These are phyloP conservation scores for Lactifluus piperatus DNA, from an alignment of 768 basidiomycete species.

Conservation along the genomic window DNA sequence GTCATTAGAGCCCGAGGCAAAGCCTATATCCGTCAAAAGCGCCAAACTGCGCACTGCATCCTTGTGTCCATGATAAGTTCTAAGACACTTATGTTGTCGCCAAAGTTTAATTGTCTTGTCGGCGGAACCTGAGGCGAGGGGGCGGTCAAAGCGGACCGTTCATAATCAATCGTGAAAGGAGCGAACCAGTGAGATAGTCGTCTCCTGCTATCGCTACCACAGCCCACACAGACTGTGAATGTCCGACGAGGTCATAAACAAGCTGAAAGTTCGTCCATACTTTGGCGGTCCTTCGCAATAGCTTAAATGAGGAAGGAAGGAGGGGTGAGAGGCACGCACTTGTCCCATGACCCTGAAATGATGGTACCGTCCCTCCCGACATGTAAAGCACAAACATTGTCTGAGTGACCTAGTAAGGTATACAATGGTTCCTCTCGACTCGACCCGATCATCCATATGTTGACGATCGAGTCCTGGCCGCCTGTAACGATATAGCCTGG, in stretches of 20 bases:
- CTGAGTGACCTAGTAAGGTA: constrained; percentile 79
- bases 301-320: background rate
- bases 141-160: background rate
- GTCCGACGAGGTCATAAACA: constrained; percentile 69
- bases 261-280: constrained; percentile 81
- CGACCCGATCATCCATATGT: constrained; percentile 61
- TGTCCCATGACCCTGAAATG: constrained; percentile 96
- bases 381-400: constrained; percentile 84
- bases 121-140: constrained; percentile 58
- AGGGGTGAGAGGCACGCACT: constrained; percentile 39
- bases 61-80: constrained; percentile 77
- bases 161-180: background rate
- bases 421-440: constrained; percentile 67
- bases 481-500: constrained; percentile 73
- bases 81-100: constrained; percentile 63
- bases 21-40: constrained; percentile 76
- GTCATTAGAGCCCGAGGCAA: constrained; percentile 94
- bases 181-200: constrained; percentile 71
- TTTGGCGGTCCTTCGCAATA: constrained; percentile 68
- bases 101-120: constrained; percentile 92
- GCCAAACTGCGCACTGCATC: constrained; percentile 88
- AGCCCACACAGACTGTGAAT: constrained; percentile 91
- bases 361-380: constrained; percentile 62
- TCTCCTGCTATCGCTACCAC: constrained; percentile 73
- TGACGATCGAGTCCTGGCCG: constrained; percentile 83